Evolutionary conservation across 805 yeast genomes (phyloP).

Genomic region (Teunomyces cretensis): DNA sequence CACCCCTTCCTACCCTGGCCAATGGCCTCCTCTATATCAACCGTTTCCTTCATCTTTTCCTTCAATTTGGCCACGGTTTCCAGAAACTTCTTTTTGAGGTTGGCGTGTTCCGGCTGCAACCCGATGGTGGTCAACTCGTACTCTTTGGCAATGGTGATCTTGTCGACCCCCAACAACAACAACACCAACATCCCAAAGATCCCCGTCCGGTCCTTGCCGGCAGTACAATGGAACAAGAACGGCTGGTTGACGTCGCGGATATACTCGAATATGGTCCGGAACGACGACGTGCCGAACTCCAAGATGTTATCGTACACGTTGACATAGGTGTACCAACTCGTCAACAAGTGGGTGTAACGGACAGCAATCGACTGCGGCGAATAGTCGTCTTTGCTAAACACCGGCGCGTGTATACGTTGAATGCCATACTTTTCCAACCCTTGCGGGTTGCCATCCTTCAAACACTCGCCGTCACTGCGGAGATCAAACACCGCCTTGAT

Average conservation of each 20-base stretch:
- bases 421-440: constrained; percentile 42
- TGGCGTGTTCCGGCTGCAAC: constrained; percentile 47
- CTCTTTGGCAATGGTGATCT: constrained; percentile 65
- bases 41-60: constrained; percentile 20
- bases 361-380: constrained; percentile 66
- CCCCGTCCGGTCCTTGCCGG: constrained; percentile 88
- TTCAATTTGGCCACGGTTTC: constrained; percentile 30
- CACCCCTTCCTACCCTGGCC: constrained; percentile 41
- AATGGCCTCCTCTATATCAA: constrained; percentile 21
- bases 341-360: constrained; percentile 52
- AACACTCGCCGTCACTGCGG: constrained; percentile 59
- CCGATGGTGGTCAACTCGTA: constrained; percentile 76
- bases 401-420: constrained; percentile 54
- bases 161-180: constrained; percentile 62
- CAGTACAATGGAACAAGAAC: constrained; percentile 73
- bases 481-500: constrained; percentile 65
- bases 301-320: constrained; percentile 62
- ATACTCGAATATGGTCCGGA: constrained; percentile 50
- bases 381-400: constrained; percentile 51
- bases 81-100: constrained; percentile 34
- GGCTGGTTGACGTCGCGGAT: constrained; percentile 52
- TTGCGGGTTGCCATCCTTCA: constrained; percentile 43
- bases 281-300: constrained; percentile 47
- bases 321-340: constrained; percentile 62
- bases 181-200: constrained; percentile 67